Base-by-base conservation (phyloP, 768 basidiomycete genomes). In the Boletus huronensis region DNA sequence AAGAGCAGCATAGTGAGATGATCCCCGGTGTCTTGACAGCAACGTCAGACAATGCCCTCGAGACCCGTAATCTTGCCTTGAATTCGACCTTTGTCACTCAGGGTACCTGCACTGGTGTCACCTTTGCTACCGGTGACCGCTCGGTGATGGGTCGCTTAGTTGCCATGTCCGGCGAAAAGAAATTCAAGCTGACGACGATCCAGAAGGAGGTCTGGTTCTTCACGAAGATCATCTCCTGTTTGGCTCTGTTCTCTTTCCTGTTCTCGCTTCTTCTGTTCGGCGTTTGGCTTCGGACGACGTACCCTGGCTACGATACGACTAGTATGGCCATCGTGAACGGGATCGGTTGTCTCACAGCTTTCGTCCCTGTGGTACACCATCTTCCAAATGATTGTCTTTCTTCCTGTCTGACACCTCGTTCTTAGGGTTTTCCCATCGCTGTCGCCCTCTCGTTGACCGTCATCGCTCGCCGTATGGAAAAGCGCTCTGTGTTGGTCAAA, bases 61-160 rank as follows among this genome's bases (percentile, higher is more conserved):
- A 75, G 53, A 76, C 75, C 0, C 72, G 72, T 48, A 80, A 78
- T 57, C 72, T 82, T 23, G 82, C 78, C 29, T 64, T 82, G 36
- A 75, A 74, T 31, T 75, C 74, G 4, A 77, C 76, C 1, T 71
- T 75, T 52, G 70, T 74, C 40, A 72, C 69, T 3, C 73, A 75
- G 50, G 76, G 76, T 14, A 67, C 72, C 6, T 75, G 74, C 42
- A 72, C 65, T 32, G 76, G 77, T 9, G 54, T 77, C 32, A 70
- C 71, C n/a, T 74, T 78, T 36, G 70, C 74, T 25, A 75, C 70
- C 1, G 77, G 78, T 17, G 74, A 75, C 51, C 75, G 69, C 17
- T 68, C 74, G 0, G 65, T 75, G 48, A 76, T 78, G 75, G 82
- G 80, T 21, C 77, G 78, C 38, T 79, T 83, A 57, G 79, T 82